phyloP scores from a whole-genome alignment of 192 early-diverging fungal genomes.

The Pilaira anomala region DNA sequence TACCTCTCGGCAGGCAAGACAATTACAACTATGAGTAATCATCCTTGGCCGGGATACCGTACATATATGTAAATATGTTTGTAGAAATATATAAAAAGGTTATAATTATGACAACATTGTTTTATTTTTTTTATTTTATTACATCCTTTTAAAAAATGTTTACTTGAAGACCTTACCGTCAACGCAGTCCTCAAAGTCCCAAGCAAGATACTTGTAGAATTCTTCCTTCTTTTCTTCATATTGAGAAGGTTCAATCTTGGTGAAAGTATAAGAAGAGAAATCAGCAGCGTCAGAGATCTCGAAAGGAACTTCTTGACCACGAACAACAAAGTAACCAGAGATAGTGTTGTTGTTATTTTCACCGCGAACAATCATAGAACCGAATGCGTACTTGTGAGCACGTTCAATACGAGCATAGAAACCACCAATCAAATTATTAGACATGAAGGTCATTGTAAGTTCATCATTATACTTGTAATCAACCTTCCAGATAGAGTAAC shows the following conservation, averaged over 20 bases:
- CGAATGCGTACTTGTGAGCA: conserved; percentile 94
- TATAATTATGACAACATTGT: not conserved
- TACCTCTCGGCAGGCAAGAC: conserved; percentile 26
- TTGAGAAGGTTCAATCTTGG: conserved; percentile 60
- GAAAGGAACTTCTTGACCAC: conserved; percentile 78
- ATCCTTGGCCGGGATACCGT: conserved; percentile 25
- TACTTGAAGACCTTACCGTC: conserved; percentile 93
- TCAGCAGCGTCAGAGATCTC: conserved; percentile 78
- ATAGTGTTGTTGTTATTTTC: conserved; percentile 85
- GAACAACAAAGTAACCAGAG: conserved; percentile 91
- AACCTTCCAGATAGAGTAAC: conserved; percentile 90
- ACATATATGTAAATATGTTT: not conserved
- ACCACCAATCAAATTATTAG: conserved; percentile 91
- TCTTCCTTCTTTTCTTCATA: conserved; percentile 57
- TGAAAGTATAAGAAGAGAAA: conserved; percentile 84
- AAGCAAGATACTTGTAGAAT: conserved; percentile 67
- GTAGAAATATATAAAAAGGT: not conserved
- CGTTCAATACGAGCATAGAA: conserved; percentile 90
- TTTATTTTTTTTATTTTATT: conserved; percentile 2
- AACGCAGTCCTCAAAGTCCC: conserved; percentile 71
- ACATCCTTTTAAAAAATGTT: conserved; percentile 1
- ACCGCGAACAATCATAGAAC: conserved; percentile 78
- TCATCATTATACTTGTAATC: conserved; percentile 97
- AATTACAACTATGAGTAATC: conserved; percentile 22
- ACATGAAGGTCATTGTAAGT: conserved; percentile 86